Evolutionary conservation across 2,329 filamentous ascomycete species (phyloP).

Genomic region (Colletotrichum chlorophyti): DNA sequence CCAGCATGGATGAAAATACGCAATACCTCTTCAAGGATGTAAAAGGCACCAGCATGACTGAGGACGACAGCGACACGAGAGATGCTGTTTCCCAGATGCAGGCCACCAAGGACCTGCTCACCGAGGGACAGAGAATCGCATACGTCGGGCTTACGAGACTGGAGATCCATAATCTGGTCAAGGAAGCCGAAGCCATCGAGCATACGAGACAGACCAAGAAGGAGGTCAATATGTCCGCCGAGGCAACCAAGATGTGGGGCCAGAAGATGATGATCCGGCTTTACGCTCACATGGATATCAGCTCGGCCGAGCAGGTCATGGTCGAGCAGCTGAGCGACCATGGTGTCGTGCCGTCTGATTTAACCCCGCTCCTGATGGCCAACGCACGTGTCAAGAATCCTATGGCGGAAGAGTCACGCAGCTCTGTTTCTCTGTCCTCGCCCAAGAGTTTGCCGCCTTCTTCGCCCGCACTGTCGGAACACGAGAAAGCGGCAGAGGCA

Average conservation of each 20-base stretch:
- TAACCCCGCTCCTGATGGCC: conserved; percentile 86
- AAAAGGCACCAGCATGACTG: conserved; percentile 63
- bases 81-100: conserved; percentile 92
- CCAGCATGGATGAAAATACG: conserved; percentile 97
- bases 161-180: conserved; percentile 79
- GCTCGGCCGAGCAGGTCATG: conserved; percentile 91
- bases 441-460: conserved; percentile 26
- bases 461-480: conserved; percentile 35
- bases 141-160: conserved; percentile 92
- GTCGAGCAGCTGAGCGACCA: conserved; percentile 96
- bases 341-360: conserved; percentile 82
- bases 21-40: conserved; percentile 89
- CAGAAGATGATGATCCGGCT: conserved; percentile 98
- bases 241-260: conserved; percentile 92
- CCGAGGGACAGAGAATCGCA: conserved; percentile 92
- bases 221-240: conserved; percentile 70
- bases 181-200: conserved; percentile 69
- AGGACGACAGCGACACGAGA: conserved; percentile 81
- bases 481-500: conserved; percentile 56
- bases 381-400: conserved; percentile 95
- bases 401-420: conserved; percentile 62
- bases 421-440: conserved; percentile 13
- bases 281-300: conserved; percentile 97
- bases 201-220: conserved; percentile 74
- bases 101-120: conserved; percentile 92